These are phyloP conservation scores for Cladosporium sp. DNA, from an alignment of 2,329 filamentous ascomycete species.

Conservation along the genomic window DNA sequence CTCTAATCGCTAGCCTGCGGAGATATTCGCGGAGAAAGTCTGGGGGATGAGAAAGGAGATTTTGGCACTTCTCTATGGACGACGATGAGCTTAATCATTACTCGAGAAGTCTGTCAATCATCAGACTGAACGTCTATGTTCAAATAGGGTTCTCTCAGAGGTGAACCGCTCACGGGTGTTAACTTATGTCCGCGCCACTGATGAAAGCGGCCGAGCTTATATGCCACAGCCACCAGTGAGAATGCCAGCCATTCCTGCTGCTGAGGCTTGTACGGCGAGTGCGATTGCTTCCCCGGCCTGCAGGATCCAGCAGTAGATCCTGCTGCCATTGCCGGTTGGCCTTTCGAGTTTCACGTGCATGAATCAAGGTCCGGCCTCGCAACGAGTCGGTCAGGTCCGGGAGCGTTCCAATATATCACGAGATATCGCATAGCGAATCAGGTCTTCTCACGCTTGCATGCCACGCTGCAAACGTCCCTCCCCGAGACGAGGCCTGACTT, in stretches of 20 bases:
- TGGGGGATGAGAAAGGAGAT: slow-evolving; percentile 4
- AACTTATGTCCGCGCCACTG: slow-evolving; percentile 2
- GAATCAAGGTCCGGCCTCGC: background rate
- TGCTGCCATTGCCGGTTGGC: slow-evolving; percentile 2
- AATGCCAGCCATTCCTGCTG: background rate
- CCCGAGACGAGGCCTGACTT: slow-evolving; percentile 14
- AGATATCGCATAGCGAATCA: slow-evolving; percentile 1
- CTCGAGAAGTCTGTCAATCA: background rate
- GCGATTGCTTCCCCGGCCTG: slow-evolving; percentile 4
- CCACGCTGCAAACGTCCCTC: background rate
- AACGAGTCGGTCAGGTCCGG: slow-evolving; percentile 1
- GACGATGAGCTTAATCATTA: background rate
- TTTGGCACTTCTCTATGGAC: background rate
- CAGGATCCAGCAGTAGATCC: slow-evolving; percentile 10
- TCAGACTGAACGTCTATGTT: background rate
- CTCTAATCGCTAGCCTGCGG: background rate
- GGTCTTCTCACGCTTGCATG: background rate
- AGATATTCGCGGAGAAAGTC: slow-evolving; percentile 11
- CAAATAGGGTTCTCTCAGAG: background rate
- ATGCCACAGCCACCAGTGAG: slow-evolving; percentile 4
- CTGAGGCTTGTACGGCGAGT: slow-evolving; percentile 6
- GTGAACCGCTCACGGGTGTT: background rate
- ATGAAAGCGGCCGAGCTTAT: slow-evolving; percentile 7
- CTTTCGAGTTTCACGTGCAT: background rate
- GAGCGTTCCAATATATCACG: background rate